Percentiles rank a stretch among this genome's conserved stretches.
These are phyloP conservation scores for Mitragyna speciosa DNA, from an alignment of 257 asterid genomes.

Conservation along the genomic window DNA sequence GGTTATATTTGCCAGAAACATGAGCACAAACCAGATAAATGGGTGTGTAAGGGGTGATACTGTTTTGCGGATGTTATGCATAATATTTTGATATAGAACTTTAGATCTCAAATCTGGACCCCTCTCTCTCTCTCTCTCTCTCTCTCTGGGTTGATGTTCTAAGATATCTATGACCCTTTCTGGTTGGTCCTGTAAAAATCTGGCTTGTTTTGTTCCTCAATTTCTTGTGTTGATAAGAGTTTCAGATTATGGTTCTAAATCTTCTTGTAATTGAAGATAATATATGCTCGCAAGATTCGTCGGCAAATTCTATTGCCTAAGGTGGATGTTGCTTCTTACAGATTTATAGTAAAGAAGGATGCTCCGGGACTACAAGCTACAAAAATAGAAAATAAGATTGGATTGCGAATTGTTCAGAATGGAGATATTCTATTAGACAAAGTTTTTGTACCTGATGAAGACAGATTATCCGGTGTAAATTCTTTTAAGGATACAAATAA, in stretches of 20 bases:
- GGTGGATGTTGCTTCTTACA: constrained; percentile 37
- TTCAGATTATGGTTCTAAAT: background rate
- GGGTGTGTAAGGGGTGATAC: constrained; percentile 53
- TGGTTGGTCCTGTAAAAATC: no score
- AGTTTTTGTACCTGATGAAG: constrained; percentile 92
- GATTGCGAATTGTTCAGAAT: constrained; percentile 88
- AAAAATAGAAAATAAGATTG: constrained; percentile 90
- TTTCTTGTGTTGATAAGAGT: background rate
- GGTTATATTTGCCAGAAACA: constrained; percentile 82
- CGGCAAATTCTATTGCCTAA: constrained; percentile 6
- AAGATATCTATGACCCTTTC: background rate
- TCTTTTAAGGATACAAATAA: constrained; percentile 91
- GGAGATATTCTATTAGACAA: constrained; percentile 79
- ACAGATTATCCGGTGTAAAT: constrained; percentile 79
- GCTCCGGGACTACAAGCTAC: constrained; percentile 89
- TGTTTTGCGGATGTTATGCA: background rate
- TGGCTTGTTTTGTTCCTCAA: background rate
- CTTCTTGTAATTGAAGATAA: no score
- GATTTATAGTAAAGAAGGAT: constrained; percentile 80
- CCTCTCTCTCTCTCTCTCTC: no score
- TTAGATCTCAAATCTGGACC: background rate
- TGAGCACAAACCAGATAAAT: constrained; percentile 74
- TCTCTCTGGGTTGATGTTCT: background rate
- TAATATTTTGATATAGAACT: background rate
- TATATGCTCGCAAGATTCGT: background rate